Evolutionary conservation across 768 basidiomycete genomes (phyloP), one percentile per base, ranked within the genome.

Genomic region (Russula abietina): DNA sequence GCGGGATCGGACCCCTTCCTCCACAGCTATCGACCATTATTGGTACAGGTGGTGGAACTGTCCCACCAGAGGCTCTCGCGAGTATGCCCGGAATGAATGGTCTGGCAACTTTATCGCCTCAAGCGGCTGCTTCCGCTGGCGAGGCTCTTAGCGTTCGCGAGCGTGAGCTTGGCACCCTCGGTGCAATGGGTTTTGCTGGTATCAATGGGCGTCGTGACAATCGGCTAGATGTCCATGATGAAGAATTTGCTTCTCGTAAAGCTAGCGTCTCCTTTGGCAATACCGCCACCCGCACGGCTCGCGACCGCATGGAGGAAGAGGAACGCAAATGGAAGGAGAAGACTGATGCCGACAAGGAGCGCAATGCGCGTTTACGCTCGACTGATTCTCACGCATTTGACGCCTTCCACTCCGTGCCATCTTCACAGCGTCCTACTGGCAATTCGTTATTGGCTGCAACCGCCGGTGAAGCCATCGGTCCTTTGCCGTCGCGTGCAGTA

Each of bases 391-490:
- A 77, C 26, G 81, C 87, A 1, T 92, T 83, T 70, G 91, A 93
- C 69, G 87, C 89, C 2, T 93, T 92, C 76, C 86, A 91, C 71
- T 83, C 85, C 1, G 80, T 86, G 1, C 78, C 77, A 30, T 75
- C 69, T 41, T 76, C 80, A 66, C 70, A 71, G 36, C 74, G 71
- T 39, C 70, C 71, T 36, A 70, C 69, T 28, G 70, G 70, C 30
- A 71, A 74, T 56, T 70, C 75, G 11, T 61, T 74, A 22, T 66
- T 75, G 10, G 71, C 70, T 16, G 72, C 73, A 36, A 71, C 61
- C 9, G 65, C 55, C 1, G 67, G 67, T 28, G 60, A 65, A 39
- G 30, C 36, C 26, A 53, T 59, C 24, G 54, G 55, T 39, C 36
- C 56, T 12, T 32, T 66, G 50, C 45, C 28, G 1, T 57, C 65